A percentile compares a stretch with the other conserved stretches of the same genome.
These are phyloP conservation scores for Candida vaughaniae DNA, from an alignment of 805 yeast genomes.

Conservation along the genomic window DNA sequence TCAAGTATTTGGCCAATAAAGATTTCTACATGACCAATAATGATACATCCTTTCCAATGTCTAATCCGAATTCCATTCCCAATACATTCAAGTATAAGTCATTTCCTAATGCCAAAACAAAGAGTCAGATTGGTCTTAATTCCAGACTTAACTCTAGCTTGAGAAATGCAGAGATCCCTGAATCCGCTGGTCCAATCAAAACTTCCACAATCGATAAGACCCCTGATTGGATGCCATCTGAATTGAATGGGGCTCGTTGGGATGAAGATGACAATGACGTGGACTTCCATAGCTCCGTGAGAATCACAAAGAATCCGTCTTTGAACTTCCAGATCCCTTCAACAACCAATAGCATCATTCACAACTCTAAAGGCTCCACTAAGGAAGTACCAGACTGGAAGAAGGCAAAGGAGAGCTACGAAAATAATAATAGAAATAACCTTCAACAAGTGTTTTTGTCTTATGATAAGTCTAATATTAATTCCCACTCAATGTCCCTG, in stretches of 20 bases:
- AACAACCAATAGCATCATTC: conserved; percentile 11
- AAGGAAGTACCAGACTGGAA: conserved; percentile 37
- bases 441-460: conserved; percentile 31
- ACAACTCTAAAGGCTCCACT: conserved; percentile 11
- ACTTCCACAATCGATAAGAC: conserved; percentile 30
- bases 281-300: conserved; percentile 19
- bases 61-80: conserved; percentile 29
- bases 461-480: conserved; percentile 16
- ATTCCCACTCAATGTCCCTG: conserved; percentile 27
- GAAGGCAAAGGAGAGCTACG: conserved; percentile 28
- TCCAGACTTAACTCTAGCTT: not conserved
- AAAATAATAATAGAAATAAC: conserved; percentile 21
- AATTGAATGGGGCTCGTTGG: conserved; percentile 34
- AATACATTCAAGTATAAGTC: conserved; percentile 45
- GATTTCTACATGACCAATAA: conserved; percentile 26
- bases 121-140: conserved; percentile 22
- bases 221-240: conserved; percentile 46
- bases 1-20: conserved; percentile 32
- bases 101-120: conserved; percentile 46
- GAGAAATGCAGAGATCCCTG: not conserved
- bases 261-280: conserved; percentile 3
- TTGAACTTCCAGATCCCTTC: conserved; percentile 10
- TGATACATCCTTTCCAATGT: conserved; percentile 8
- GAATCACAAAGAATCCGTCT: conserved; percentile 19
- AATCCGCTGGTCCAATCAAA: conserved; percentile 11